phyloP scores from a whole-genome alignment of 345 rosid genomes.

The Excoecaria cochinchinensis region DNA sequence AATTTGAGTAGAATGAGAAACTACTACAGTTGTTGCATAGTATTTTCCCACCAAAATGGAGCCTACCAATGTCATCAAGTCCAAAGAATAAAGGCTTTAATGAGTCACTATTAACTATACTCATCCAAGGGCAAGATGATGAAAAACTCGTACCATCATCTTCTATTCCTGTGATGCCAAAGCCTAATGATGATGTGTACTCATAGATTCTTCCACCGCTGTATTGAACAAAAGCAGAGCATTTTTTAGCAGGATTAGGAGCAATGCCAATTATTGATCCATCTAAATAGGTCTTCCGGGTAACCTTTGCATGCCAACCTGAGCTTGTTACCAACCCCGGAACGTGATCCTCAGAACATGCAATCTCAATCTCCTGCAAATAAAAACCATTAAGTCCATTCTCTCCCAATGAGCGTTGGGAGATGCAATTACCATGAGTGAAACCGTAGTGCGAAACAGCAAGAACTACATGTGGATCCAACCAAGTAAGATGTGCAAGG shows the following conservation, averaged over 20 bases:
- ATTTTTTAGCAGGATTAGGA: slow-evolving; percentile 55
- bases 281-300: slow-evolving; percentile 47
- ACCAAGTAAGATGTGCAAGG: slow-evolving; percentile 68
- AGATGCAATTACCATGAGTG: slow-evolving; percentile 41
- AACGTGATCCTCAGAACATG: slow-evolving; percentile 63
- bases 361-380: slow-evolving; percentile 69
- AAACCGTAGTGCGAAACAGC: slow-evolving; percentile 62
- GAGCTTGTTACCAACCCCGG: slow-evolving; percentile 61
- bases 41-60: slow-evolving; percentile 57
- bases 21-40: slow-evolving; percentile 84
- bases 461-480: slow-evolving; percentile 65
- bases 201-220: slow-evolving; percentile 66
- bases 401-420: slow-evolving; percentile 31
- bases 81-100: slow-evolving; percentile 67
- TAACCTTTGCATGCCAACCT: slow-evolving; percentile 69
- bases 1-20: slow-evolving; percentile 80
- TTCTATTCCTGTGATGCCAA: slow-evolving; percentile 30
- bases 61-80: slow-evolving; percentile 79
- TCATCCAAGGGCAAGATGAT: slow-evolving; percentile 77
- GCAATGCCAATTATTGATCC: slow-evolving; percentile 53
- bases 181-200: slow-evolving; percentile 51
- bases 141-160: slow-evolving; percentile 43
- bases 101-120: slow-evolving; percentile 41
- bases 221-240: slow-evolving; percentile 78
- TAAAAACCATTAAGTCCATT: slow-evolving; percentile 52